A percentile compares a stretch with the other conserved stretches of the same genome.
phyloP scores from a whole-genome alignment of 106 monocot species.

The Dioscorea alata region DNA sequence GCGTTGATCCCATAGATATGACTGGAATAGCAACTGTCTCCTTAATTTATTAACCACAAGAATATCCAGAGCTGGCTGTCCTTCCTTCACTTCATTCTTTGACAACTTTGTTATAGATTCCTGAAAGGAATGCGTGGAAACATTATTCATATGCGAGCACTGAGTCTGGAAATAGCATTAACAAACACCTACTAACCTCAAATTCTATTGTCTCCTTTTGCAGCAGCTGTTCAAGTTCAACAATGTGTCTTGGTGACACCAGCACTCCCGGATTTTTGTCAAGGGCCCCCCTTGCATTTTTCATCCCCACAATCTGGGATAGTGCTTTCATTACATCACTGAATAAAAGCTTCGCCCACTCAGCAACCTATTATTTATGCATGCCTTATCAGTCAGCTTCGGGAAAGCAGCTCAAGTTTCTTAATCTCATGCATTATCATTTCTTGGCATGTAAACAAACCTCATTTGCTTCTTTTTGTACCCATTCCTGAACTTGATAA shows the following conservation, averaged over 20 bases:
- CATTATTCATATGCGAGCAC: too few relatives aligned
- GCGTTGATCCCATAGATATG: slow-evolving; percentile 76
- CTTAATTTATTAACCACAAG: slow-evolving; percentile 73
- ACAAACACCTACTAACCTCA: slow-evolving; percentile 32
- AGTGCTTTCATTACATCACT: slow-evolving; percentile 42
- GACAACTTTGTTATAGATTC: slow-evolving; percentile 40
- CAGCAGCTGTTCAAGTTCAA: slow-evolving; percentile 47
- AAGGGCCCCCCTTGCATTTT: slow-evolving; percentile 20
- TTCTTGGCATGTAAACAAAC: slow-evolving; percentile 11
- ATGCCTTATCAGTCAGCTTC: neutral
- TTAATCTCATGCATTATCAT: too few relatives aligned
- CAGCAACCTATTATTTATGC: slow-evolving; percentile 36
- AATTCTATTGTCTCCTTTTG: slow-evolving; percentile 67
- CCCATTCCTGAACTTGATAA: slow-evolving; percentile 63
- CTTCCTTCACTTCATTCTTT: slow-evolving; percentile 40
- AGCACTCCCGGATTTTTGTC: slow-evolving; percentile 20
- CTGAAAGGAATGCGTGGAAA: slow-evolving; percentile 26
- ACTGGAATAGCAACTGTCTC: slow-evolving; percentile 51
- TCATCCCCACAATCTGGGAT: slow-evolving; percentile 29
- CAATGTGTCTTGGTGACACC: slow-evolving; percentile 21
- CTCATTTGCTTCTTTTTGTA: slow-evolving; percentile 70
- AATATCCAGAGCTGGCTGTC: slow-evolving; percentile 55
- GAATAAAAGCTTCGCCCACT: slow-evolving; percentile 39
- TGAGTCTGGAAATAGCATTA: too few relatives aligned
- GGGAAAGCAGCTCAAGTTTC: too few relatives aligned